Evolutionary conservation across 352 stramenopile species (phyloP).

Genomic region (Phytopythium chamaehyphon): DNA sequence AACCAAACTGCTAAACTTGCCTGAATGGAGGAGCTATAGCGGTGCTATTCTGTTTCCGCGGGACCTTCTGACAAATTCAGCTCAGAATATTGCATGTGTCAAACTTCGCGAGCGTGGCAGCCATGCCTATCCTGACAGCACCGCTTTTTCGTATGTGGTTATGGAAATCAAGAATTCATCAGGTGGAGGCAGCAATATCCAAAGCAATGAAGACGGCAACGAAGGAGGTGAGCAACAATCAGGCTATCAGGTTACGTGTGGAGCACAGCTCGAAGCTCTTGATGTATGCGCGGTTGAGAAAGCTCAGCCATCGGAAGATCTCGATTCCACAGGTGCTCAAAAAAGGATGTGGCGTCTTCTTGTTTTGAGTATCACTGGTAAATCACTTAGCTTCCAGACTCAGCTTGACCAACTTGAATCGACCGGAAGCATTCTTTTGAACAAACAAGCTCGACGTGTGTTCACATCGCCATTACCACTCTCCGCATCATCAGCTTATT

Average conservation of each 20-base stretch:
- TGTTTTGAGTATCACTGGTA: slow-evolving; percentile 45
- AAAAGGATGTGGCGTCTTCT: slow-evolving; percentile 32
- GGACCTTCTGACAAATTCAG: slow-evolving; percentile 30
- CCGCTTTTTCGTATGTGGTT: slow-evolving; percentile 39
- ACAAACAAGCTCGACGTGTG: slow-evolving; percentile 34
- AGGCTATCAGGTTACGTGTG: slow-evolving; percentile 15
- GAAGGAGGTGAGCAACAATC: slow-evolving; percentile 2
- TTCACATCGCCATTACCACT: slow-evolving; percentile 52
- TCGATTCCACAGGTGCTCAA: too few species aligned
- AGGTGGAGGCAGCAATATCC: not conserved
- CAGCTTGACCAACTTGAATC: slow-evolving; percentile 20
- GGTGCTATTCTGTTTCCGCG: slow-evolving; percentile 44
- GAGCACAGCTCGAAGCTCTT: slow-evolving; percentile 43
- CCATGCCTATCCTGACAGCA: not conserved
- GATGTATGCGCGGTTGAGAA: slow-evolving; percentile 52
- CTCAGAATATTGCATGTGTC: slow-evolving; percentile 43
- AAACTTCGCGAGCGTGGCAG: slow-evolving; percentile 37
- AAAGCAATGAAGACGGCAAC: slow-evolving; percentile 3
- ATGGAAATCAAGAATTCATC: slow-evolving; percentile 22
- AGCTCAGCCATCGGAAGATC: slow-evolving; percentile 7
- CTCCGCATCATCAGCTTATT: slow-evolving; percentile 20
- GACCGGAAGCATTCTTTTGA: slow-evolving; percentile 30
- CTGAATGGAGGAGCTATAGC: slow-evolving; percentile 58
- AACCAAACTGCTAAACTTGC: slow-evolving; percentile 36
- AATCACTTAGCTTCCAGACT: slow-evolving; percentile 44